Evolutionary conservation across 2,329 filamentous ascomycete genomes (phyloP), one percentile per base, ranked within the genome.

Genomic region (Scedosporium boydii): DNA sequence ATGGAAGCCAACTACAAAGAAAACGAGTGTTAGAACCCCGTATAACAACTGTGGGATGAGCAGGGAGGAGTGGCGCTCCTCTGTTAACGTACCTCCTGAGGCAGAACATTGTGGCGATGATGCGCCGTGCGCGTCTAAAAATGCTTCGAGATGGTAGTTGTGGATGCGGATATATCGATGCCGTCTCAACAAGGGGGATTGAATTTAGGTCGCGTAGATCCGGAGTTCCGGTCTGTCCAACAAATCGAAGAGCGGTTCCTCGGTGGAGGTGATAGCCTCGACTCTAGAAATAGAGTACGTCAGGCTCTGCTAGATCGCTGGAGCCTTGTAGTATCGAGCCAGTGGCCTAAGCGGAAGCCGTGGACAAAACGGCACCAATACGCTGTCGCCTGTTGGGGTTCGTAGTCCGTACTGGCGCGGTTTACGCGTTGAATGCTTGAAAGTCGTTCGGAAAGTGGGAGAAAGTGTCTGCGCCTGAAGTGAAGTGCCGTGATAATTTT

Each of bases 1-100:
- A 86, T 34, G 90, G 90, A 60, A 95, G 84, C 88, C 90, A 93
- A 76, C 90, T 93, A 69, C 21, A 29, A 41, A 38, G 46, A 34
- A 46, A 46, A 41, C 9, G 48, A 3, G 59, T 71, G 38, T 67
- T 65, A 57, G 44, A 46, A 51, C 29, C 21, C 10, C 34, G 16
- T 14, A n/a, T 34, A 38, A 7, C 34, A 61, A 34, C 48, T 27
- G 56, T 16, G 41, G 29, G 59, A 64, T 18, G 55, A 16, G 58
- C 27, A 23, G 23, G 48, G 42, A 7, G 23, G n/a, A 18, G 6
- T 18, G 12, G 21, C 21, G 14, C 16, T 58, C 34, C 14, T 42
- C 51, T 12, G 10, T 38, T 12, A 51, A 29, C 63, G 56, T 73
- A 85, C 84, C 84, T 87, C 71, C 84, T 75, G 59, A 87, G 75